These are phyloP conservation scores for Boletus semigastroideus DNA, from an alignment of 1,284 basidiomycete genomes.

Conservation along the genomic window DNA sequence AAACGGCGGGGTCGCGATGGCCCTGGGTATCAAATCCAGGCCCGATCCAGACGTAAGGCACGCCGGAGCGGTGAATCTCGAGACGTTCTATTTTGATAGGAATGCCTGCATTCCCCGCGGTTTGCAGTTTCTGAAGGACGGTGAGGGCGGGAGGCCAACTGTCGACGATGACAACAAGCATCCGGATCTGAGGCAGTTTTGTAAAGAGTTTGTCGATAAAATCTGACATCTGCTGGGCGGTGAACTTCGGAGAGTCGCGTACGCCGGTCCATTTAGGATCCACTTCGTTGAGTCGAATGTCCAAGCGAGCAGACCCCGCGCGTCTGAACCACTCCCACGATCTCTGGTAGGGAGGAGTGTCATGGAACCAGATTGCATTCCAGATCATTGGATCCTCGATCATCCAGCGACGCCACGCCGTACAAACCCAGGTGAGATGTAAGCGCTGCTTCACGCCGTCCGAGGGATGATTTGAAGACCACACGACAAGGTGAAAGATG, in stretches of 20 bases:
- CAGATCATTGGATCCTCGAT: slow-evolving; percentile 53
- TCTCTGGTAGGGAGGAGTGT: slow-evolving; percentile 46
- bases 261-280: slow-evolving; percentile 16
- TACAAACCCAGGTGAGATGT: slow-evolving; percentile 56
- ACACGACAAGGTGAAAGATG: slow-evolving; percentile 58
- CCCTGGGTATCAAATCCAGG: slow-evolving; percentile 35
- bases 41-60: slow-evolving; percentile 45
- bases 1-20: slow-evolving; percentile 34
- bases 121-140: slow-evolving; percentile 47
- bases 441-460: slow-evolving; percentile 43
- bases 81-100: slow-evolving; percentile 50
- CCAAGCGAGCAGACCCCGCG: slow-evolving; percentile 50
- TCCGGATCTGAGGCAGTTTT: slow-evolving; percentile 52
- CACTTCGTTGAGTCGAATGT: slow-evolving; percentile 54
- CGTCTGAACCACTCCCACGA: slow-evolving; percentile 55
- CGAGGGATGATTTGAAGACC: slow-evolving; percentile 40
- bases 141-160: slow-evolving; percentile 50
- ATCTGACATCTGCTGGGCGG: slow-evolving; percentile 41
- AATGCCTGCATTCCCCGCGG: slow-evolving; percentile 32
- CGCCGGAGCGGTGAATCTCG: slow-evolving; percentile 56
- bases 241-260: slow-evolving; percentile 35
- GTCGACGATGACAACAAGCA: slow-evolving; percentile 53
- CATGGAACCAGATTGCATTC: slow-evolving; percentile 60
- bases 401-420: slow-evolving; percentile 50
- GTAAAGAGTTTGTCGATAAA: slow-evolving; percentile 48